These are phyloP conservation scores for Chlorella sp. DNA, from an alignment of 139 green algal genomes.

Conservation along the genomic window DNA sequence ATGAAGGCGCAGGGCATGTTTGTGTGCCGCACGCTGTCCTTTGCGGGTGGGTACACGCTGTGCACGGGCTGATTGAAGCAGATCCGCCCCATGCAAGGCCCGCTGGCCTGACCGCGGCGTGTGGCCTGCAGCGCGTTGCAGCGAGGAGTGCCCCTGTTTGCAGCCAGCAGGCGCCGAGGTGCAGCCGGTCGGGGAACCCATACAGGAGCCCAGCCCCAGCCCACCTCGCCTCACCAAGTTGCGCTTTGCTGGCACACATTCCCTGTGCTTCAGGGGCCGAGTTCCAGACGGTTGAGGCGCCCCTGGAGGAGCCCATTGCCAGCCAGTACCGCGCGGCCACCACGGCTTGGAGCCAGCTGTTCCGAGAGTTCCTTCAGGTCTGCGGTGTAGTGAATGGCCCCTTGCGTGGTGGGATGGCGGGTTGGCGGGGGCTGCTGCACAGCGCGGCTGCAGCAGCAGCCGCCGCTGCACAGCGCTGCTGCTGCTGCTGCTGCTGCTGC, in stretches of 20 bases:
- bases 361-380: conserved; percentile 25
- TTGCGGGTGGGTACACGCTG: no score
- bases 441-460: no score
- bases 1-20: conserved; percentile 88
- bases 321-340: conserved; percentile 46
- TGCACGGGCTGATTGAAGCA: no score
- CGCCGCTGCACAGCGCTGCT: no score
- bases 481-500: no score
- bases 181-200: conserved; percentile 61
- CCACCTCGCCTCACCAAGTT: conserved; percentile 16
- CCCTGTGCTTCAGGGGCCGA: conserved; percentile 65
- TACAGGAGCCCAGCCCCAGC: conserved; percentile 47
- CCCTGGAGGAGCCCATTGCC: conserved; percentile 50
- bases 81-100: no score
- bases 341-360: conserved; percentile 51
- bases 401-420: no score
- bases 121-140: no score
- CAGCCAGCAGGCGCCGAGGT: conserved; percentile 75
- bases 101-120: no score
- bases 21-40: conserved; percentile 68
- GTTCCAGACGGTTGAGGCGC: conserved; percentile 76
- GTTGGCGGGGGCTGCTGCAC: no score
- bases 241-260: background rate
- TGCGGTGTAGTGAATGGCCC: no score
- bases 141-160: no score